phyloP scores from a whole-genome alignment of 2,329 filamentous ascomycete genomes.

The Pleomassaria siparia region DNA sequence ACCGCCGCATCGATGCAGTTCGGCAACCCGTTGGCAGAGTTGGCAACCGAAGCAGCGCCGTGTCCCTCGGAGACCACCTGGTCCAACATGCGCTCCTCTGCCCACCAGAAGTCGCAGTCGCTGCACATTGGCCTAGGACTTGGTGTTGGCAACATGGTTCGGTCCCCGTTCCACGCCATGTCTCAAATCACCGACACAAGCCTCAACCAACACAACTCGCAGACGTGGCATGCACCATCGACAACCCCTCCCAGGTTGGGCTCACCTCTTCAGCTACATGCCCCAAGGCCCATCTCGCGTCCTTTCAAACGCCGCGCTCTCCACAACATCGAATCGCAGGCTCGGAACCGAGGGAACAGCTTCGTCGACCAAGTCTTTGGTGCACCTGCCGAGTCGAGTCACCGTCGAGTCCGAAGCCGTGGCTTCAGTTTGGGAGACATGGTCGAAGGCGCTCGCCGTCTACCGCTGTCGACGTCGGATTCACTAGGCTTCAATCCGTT shows the following conservation, averaged over 20 bases:
- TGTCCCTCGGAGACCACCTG: conserved; percentile 42
- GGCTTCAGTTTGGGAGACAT: conserved; percentile 64
- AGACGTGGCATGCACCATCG: conserved; percentile 38
- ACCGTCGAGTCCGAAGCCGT: conserved; percentile 60
- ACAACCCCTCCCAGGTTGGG: conserved; percentile 39
- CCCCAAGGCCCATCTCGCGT: conserved; percentile 53
- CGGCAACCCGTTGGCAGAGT: conserved; percentile 50
- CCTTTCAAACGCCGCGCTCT: conserved; percentile 61
- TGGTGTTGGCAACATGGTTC: conserved; percentile 44
- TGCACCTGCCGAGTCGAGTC: conserved; percentile 51
- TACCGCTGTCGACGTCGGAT: conserved; percentile 58
- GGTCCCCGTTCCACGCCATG: conserved; percentile 47
- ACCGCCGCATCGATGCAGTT: conserved; percentile 56
- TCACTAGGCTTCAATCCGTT: conserved; percentile 40
- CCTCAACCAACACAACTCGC: conserved; percentile 30
- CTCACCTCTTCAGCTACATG: conserved; percentile 56
- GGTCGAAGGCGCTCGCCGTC: conserved; percentile 51
- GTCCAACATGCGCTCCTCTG: conserved; percentile 49
- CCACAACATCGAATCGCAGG: conserved; percentile 53
- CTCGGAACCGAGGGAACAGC: conserved; percentile 41
- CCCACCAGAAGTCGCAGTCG: conserved; percentile 55
- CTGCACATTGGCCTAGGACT: conserved; percentile 51
- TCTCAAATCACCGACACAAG: conserved; percentile 28
- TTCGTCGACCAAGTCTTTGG: conserved; percentile 50
- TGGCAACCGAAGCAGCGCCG: conserved; percentile 42